Evolutionary conservation across 2,329 filamentous ascomycete species (phyloP).

Genomic region (Coniosporium tulheliwenetii): DNA sequence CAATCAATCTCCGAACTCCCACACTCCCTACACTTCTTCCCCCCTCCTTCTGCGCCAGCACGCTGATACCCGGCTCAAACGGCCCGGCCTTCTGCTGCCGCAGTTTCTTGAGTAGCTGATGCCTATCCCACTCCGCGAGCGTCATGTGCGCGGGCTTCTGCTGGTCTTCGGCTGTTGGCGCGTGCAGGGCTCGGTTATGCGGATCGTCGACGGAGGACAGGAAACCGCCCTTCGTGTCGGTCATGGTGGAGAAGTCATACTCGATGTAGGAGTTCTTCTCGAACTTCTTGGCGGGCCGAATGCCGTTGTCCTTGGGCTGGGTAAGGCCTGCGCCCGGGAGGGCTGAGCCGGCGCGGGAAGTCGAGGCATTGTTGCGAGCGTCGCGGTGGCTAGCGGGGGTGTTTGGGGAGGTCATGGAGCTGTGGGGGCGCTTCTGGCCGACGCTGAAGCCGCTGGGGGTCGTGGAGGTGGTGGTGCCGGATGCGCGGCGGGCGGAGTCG

Average conservation of each 20-base stretch:
- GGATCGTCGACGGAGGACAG: constrained; percentile 84
- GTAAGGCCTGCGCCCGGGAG: constrained; percentile 6
- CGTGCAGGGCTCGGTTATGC: constrained; percentile 61
- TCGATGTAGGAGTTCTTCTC: constrained; percentile 67
- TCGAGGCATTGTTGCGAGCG: constrained; percentile 34
- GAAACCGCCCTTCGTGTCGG: constrained; percentile 93
- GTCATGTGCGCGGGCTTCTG: constrained; percentile 74
- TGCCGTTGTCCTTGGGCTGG: constrained; percentile 30
- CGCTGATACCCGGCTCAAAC: constrained; percentile 79
- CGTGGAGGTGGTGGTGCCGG: constrained; percentile 12
- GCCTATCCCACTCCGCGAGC: constrained; percentile 75
- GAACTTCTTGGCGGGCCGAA: constrained; percentile 74
- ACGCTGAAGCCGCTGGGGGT: constrained; percentile 25
- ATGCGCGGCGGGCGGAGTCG: constrained; percentile 43
- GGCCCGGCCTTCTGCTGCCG: constrained; percentile 61
- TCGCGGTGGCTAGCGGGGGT: constrained; percentile 51
- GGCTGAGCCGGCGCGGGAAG: constrained; percentile 16
- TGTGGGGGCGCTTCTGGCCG: constrained; percentile 59
- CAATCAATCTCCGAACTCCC: constrained; percentile 77
- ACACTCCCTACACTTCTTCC: constrained; percentile 67
- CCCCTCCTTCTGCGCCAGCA: constrained; percentile 40
- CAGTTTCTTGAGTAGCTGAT: constrained; percentile 59
- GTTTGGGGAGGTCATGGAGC: constrained; percentile 41
- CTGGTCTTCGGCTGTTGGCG: constrained; percentile 35
- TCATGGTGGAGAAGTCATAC: constrained; percentile 97